phyloP scores from a whole-genome alignment of 345 rosid genomes.

The Sisymbrium altissimum region DNA sequence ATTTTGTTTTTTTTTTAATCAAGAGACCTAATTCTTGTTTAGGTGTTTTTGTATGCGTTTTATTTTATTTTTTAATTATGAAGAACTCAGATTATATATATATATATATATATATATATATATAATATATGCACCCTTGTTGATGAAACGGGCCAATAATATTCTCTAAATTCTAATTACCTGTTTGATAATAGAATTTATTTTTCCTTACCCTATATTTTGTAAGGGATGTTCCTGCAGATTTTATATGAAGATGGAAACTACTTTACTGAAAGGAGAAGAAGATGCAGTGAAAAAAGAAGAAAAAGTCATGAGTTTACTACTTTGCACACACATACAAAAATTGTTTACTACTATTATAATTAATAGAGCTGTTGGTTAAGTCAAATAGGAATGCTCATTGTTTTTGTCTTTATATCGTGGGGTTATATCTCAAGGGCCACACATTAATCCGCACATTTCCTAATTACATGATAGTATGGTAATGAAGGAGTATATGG shows the following conservation, averaged over 20 bases:
- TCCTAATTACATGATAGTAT: not conserved
- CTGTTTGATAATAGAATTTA: not conserved
- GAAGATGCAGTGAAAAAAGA: not conserved
- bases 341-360: not conserved
- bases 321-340: not conserved
- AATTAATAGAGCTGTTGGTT: slow-evolving; percentile 13
- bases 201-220: not conserved
- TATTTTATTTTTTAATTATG: not conserved
- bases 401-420: slow-evolving; percentile 3
- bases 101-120: too few relatives aligned
- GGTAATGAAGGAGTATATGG: slow-evolving; percentile 4
- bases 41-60: not conserved
- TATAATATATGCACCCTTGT: not conserved
- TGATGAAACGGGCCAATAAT: not conserved
- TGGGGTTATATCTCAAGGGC: not conserved
- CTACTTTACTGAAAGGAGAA: not conserved
- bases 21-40: not conserved
- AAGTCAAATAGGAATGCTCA: slow-evolving; percentile 25
- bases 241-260: not conserved
- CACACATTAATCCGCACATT: slow-evolving; percentile 24
- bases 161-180: not conserved
- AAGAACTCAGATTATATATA: not conserved
- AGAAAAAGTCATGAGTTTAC: not conserved
- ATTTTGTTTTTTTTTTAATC: not conserved
- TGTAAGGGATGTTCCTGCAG: not conserved